Conservation (phyloP, 176 grass and related monocot species). For the Carex parvula region DNA sequence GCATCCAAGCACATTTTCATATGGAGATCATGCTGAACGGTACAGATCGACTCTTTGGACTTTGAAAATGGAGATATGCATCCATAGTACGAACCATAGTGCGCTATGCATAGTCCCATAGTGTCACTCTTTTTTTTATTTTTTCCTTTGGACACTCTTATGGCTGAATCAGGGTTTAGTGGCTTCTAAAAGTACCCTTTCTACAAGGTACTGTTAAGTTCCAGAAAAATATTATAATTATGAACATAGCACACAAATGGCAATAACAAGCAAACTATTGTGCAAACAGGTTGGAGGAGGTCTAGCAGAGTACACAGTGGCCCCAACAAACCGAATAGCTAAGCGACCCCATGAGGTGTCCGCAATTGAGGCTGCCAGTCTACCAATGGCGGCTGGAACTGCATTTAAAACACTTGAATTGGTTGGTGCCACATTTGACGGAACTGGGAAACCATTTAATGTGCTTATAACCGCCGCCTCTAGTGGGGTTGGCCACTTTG, state of each 20-base stretch:
- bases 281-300: constrained; percentile 49
- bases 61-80: no score
- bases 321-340: background rate
- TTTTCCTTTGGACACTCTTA: background rate
- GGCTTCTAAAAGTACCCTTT: background rate
- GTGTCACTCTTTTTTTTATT: background rate
- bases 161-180: background rate
- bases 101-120: no score
- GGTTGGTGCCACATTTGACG: constrained; percentile 47
- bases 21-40: no score
- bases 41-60: no score
- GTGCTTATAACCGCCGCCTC: constrained; percentile 20
- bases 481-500: constrained; percentile 18
- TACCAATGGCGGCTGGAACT: constrained; percentile 41
- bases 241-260: background rate
- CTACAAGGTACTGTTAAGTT: background rate
- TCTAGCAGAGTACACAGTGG: constrained; percentile 48
- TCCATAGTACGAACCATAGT: no score
- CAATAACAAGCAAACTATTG: background rate
- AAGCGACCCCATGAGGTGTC: constrained; percentile 25
- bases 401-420: constrained; percentile 35
- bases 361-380: constrained; percentile 31
- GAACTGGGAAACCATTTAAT: constrained; percentile 31
- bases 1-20: no score
- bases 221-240: background rate